Percentiles rank a stretch among this genome's conserved stretches.
Evolutionary conservation across 352 stramenopile species (phyloP).

Genomic region (Phytophthora pistaciae): DNA sequence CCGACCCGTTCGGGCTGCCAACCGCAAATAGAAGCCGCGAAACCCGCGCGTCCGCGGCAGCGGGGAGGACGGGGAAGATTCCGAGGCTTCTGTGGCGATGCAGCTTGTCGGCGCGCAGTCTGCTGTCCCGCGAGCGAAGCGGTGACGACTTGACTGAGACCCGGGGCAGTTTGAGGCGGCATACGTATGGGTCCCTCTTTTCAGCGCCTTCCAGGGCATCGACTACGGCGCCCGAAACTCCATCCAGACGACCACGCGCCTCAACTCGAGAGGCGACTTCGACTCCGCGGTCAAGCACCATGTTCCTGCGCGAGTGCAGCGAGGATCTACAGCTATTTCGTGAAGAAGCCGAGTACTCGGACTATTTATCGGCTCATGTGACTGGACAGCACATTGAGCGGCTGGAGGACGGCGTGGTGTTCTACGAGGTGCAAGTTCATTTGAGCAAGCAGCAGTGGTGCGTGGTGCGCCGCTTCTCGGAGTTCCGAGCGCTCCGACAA

Average conservation of each 20-base stretch:
- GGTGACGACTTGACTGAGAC: neutral
- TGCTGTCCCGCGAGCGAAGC: slow-evolving; percentile 29
- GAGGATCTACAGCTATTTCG: slow-evolving; percentile 65
- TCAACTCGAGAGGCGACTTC: slow-evolving; percentile 6
- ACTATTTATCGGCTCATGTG: slow-evolving; percentile 66
- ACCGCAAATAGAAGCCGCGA: slow-evolving; percentile 22
- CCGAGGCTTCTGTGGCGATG: slow-evolving; percentile 37
- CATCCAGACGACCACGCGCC: slow-evolving; percentile 3
- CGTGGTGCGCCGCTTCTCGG: slow-evolving; percentile 73
- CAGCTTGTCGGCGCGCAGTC: slow-evolving; percentile 28
- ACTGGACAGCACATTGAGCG: slow-evolving; percentile 57
- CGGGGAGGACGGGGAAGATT: slow-evolving; percentile 18
- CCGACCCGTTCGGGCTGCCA: slow-evolving; percentile 28
- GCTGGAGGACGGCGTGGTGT: slow-evolving; percentile 59
- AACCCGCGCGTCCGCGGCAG: slow-evolving; percentile 10
- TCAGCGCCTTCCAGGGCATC: slow-evolving; percentile 11
- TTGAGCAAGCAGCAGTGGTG: slow-evolving; percentile 73
- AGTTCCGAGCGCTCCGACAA: slow-evolving; percentile 67
- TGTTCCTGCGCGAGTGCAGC: slow-evolving; percentile 44
- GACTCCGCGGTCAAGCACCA: slow-evolving; percentile 34
- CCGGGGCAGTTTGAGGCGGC: slow-evolving; percentile 15
- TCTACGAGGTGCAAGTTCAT: slow-evolving; percentile 76
- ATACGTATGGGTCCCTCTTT: slow-evolving; percentile 18
- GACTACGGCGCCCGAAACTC: slow-evolving; percentile 5
- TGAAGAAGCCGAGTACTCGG: slow-evolving; percentile 84